Conservation (phyloP, 441 rosid genomes). For the Adansonia grandidieri region DNA sequence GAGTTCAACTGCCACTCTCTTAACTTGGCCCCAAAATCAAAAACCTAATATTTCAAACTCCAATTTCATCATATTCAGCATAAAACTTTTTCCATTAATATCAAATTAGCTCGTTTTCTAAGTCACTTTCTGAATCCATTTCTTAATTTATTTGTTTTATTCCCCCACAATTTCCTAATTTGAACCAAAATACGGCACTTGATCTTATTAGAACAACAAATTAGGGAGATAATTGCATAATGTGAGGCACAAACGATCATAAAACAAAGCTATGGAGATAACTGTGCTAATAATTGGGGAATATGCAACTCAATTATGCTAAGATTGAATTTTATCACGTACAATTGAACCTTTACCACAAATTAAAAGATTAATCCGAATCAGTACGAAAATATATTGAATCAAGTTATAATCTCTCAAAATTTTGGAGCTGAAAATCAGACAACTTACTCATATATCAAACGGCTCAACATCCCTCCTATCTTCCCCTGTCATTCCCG, state of each 20-base stretch:
- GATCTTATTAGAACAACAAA: not conserved
- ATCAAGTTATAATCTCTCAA: not conserved
- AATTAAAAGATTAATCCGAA: not conserved
- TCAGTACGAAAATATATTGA: not conserved
- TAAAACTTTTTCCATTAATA: not conserved
- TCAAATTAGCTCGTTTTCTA: not conserved
- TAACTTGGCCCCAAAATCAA: not conserved
- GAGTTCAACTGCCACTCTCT: not conserved
- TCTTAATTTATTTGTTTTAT: not conserved
- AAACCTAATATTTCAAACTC: not conserved
- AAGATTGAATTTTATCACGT: not conserved
- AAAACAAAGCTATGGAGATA: not conserved
- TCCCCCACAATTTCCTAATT: not conserved
- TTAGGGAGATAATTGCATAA: not conserved
- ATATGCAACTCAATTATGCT: not conserved
- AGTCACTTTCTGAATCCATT: not conserved
- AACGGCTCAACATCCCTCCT: slow-evolving; percentile 5
- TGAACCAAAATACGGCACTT: not conserved
- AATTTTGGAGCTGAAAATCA: not conserved
- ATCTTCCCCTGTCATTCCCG: not conserved
- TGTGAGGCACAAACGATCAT: not conserved
- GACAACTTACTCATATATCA: not conserved
- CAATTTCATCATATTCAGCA: slow-evolving; percentile 3
- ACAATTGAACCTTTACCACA: not conserved
- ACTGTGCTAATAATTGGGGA: not conserved